Conservation (phyloP, 352 stramenopile species). For the Phytophthora sansomeana region DNA sequence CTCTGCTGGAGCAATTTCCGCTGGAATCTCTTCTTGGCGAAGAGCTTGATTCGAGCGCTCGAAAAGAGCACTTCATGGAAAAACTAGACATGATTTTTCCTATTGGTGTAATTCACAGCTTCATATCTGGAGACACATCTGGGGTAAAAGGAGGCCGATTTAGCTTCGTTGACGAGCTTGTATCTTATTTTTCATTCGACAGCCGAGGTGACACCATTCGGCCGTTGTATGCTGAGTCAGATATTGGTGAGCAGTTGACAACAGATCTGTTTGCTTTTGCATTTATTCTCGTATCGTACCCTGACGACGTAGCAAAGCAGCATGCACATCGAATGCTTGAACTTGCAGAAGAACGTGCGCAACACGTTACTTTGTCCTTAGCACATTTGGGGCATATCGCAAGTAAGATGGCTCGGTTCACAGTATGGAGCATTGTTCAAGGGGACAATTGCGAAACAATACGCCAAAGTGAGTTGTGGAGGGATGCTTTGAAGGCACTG, state of each 20-base stretch:
- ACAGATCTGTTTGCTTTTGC: constrained; percentile 79
- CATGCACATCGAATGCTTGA: constrained; percentile 54
- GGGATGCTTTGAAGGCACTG: constrained; percentile 60
- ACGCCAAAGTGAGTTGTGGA: constrained; percentile 47
- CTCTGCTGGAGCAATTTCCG: constrained; percentile 49
- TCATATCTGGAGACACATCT: constrained; percentile 31
- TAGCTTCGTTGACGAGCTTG: constrained; percentile 46
- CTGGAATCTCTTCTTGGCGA: constrained; percentile 38
- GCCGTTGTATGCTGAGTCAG: constrained; percentile 13
- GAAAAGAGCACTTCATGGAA: constrained; percentile 26
- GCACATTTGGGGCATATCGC: constrained; percentile 69
- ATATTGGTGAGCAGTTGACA: constrained; percentile 63
- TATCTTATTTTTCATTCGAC: constrained; percentile 29
- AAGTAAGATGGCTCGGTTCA: constrained; percentile 75
- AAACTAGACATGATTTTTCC: constrained; percentile 66
- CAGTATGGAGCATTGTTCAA: constrained; percentile 59
- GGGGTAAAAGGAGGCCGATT: constrained; percentile 27
- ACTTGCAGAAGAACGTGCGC: constrained; percentile 56
- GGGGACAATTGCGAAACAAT: constrained; percentile 30
- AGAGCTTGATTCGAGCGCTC: constrained; percentile 23
- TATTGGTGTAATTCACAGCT: constrained; percentile 52
- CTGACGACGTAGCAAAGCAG: constrained; percentile 42
- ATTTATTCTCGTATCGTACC: constrained; percentile 52
- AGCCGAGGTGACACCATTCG: background rate
- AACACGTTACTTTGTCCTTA: constrained; percentile 48